A percentile compares a stretch with the other conserved stretches of the same genome.
Conservation (phyloP, 208 protist genomes). For the Acanthamoeba lenticulata region DNA sequence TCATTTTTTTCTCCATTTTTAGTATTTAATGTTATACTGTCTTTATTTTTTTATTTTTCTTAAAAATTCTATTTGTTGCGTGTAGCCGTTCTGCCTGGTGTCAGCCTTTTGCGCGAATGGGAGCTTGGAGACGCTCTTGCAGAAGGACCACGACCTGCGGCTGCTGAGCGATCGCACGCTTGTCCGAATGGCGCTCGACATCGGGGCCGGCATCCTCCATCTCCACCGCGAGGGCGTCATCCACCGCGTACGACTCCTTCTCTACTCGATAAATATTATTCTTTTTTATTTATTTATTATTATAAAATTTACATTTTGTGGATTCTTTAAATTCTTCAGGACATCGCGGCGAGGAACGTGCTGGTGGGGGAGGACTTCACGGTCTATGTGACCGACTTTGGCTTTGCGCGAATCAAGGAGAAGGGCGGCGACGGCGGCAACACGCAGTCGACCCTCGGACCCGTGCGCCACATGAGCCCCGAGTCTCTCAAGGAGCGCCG, state of each 20-base stretch:
- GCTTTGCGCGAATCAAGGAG: neutral
- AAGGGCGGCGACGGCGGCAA: neutral
- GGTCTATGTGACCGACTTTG: neutral
- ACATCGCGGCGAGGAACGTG: neutral
- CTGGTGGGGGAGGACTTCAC: constrained; percentile 20
- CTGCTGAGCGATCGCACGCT: neutral
- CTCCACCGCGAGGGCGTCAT: neutral
- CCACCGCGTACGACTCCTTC: neutral
- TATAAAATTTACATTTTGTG: too few species aligned
- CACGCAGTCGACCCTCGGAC: neutral
- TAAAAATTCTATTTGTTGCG: neutral
- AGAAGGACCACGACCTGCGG: neutral
- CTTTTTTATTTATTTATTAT: too few species aligned
- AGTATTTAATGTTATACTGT: too few species aligned
- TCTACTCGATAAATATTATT: too few species aligned
- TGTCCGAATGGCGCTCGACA: neutral
- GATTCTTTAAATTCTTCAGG: too few species aligned
- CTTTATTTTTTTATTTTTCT: neutral
- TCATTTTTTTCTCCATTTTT: neutral
- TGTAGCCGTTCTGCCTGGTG: neutral
- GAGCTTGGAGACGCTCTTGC: neutral
- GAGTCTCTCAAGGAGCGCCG: neutral
- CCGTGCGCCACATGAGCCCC: neutral
- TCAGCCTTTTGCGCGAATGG: neutral
- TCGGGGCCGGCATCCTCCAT: neutral